Evolutionary conservation across 2,329 filamentous ascomycete species (phyloP), one percentile per base, ranked within the genome.

Genomic region (Clarireedia sp.): DNA sequence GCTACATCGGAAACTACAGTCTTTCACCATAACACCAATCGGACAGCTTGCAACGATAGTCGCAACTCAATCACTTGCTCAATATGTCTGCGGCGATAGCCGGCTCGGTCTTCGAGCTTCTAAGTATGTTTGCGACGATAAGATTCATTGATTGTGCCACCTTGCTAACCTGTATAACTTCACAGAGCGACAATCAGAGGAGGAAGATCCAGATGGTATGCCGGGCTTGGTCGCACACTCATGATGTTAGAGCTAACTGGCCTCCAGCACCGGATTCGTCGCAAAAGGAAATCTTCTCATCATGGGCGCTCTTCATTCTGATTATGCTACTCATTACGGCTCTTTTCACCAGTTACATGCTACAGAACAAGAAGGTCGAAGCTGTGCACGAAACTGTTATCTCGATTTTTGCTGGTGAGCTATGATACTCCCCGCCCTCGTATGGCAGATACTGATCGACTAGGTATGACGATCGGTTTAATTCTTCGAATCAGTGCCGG

Each of bases 321-420:
- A 96, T 99, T 66, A 81, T 90, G 75, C 83, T 99, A 65, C 84
- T 99, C 66, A 96, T 97, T 64, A 82, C 88, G 62, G 92, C 94
- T 60, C 89, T 99, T 66, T 95, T 97, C 72, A 95, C 90, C 45
- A 96, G 91, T 78, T 99, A 99, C 74, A 87, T 95, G 64, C 81
- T 99, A 59, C 92, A 97, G 73, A 89, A 94, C 74, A 91, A 89
- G 74, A 96, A 95, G 75, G 91, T 99, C 55, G 94, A 96, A 67
- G 94, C 94, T 26, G 87, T 99, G 54, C 94, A 99, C 72, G 94
- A 99, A 76, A 99, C 94, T 1, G 94, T 97, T 65, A 85, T 99
- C 60, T 97, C 92, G 59, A 99, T 99, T 70, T 97, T 99, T 75
- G 91, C 90, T 56, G 90, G 90, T 91, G 37, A 40, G 54, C 38